These are phyloP conservation scores for Quercus parvula DNA, from an alignment of 306 rosid species.

Conservation along the genomic window DNA sequence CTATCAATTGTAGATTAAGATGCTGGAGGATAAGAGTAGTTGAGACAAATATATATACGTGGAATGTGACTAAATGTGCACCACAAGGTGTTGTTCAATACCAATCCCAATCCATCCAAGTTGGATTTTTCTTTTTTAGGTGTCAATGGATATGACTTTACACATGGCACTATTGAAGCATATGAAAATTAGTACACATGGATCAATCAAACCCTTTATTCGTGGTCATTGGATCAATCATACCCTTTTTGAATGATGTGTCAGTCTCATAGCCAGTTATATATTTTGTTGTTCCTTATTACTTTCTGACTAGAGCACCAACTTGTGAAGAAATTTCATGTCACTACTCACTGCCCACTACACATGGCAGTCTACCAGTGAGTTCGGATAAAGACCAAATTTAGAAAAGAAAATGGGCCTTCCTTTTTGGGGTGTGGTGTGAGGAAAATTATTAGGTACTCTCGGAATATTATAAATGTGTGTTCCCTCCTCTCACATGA, in stretches of 20 bases:
- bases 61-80: conserved; percentile 18
- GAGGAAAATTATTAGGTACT: too few species aligned
- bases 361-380: neutral
- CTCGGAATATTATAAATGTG: too few species aligned
- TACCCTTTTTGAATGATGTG: conserved; percentile 35
- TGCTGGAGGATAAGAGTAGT: neutral
- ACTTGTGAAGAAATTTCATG: neutral
- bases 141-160: conserved; percentile 40
- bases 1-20: conserved; percentile 12
- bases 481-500: too few species aligned
- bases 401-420: neutral
- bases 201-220: conserved; percentile 1
- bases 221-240: conserved; percentile 28
- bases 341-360: neutral
- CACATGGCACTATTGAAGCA: conserved; percentile 30
- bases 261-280: conserved; percentile 25
- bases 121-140: conserved; percentile 16
- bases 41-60: conserved; percentile 19
- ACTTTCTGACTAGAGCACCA: neutral
- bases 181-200: neutral
- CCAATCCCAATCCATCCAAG: conserved; percentile 27
- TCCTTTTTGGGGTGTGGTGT: too few species aligned
- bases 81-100: conserved; percentile 36
- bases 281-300: neutral
- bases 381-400: neutral